Evolutionary conservation across 208 protist species (phyloP).

Genomic region (Leishmania tropica): DNA sequence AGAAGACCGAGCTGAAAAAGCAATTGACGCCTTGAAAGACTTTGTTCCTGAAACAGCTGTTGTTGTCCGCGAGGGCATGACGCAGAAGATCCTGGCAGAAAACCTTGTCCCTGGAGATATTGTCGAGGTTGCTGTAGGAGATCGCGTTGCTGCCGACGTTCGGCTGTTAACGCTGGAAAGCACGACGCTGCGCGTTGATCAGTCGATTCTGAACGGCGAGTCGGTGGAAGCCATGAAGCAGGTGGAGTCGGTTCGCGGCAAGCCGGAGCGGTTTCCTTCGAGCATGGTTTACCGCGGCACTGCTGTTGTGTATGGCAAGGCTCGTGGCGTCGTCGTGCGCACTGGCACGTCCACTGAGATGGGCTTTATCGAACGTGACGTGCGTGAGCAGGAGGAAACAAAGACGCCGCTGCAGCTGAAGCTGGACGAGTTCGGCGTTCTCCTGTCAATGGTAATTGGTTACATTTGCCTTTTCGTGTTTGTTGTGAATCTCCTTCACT

Average conservation of each 20-base stretch:
- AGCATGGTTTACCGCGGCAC: constrained; percentile 97
- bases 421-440: constrained; percentile 95
- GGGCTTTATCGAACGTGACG: constrained; percentile 91
- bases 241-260: constrained; percentile 35
- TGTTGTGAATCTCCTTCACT: constrained; percentile 90
- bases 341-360: constrained; percentile 95
- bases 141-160: constrained; percentile 96
- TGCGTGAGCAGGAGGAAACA: constrained; percentile 85
- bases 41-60: constrained; percentile 71
- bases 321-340: constrained; percentile 90
- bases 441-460: constrained; percentile 92
- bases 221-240: constrained; percentile 81
- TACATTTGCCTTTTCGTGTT: constrained; percentile 92
- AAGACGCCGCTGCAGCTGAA: constrained; percentile 96
- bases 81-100: constrained; percentile 50
- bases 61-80: constrained; percentile 69
- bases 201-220: constrained; percentile 96
- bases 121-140: constrained; percentile 92
- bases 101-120: constrained; percentile 97
- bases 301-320: constrained; percentile 90
- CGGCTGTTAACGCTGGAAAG: constrained; percentile 88
- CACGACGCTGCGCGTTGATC: constrained; percentile 89
- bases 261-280: constrained; percentile 58
- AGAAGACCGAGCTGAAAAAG: constrained; percentile 90
- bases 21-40: constrained; percentile 87